Conservation (phyloP, 2,329 filamentous ascomycete species). For the Emergomyces orientalis region DNA sequence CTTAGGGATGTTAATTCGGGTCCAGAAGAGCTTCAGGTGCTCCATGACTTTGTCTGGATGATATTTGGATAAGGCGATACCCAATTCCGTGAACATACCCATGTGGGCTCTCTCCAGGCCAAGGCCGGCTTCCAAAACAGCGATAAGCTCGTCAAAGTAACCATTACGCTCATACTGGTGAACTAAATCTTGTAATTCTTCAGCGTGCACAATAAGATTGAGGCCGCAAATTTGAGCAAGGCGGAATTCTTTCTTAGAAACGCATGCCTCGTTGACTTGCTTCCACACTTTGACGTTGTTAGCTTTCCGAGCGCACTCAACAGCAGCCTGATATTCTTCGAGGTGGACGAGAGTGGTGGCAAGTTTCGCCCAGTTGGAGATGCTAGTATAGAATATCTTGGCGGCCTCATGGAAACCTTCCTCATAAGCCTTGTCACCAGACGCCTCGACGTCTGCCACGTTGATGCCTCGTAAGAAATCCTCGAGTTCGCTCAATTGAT, state of each 20-base stretch:
- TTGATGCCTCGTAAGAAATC: slow-evolving; percentile 92
- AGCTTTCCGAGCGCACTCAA: slow-evolving; percentile 94
- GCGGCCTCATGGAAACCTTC: slow-evolving; percentile 92
- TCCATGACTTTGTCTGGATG: slow-evolving; percentile 96
- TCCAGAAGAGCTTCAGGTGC: slow-evolving; percentile 98
- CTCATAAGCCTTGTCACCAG: slow-evolving; percentile 93
- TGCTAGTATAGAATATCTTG: slow-evolving; percentile 97
- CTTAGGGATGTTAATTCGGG: slow-evolving; percentile 94
- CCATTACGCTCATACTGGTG: slow-evolving; percentile 95
- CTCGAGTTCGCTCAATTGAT: slow-evolving; percentile 86
- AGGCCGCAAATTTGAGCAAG: slow-evolving; percentile 97
- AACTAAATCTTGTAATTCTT: slow-evolving; percentile 85
- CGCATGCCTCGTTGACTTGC: slow-evolving; percentile 92
- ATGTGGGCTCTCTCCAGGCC: slow-evolving; percentile 88
- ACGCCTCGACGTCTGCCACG: slow-evolving; percentile 91
- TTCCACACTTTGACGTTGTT: slow-evolving; percentile 99
- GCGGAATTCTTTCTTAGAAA: slow-evolving; percentile 97
- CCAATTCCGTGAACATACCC: slow-evolving; percentile 93
- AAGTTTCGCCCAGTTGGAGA: slow-evolving; percentile 99
- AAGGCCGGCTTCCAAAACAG: slow-evolving; percentile 85
- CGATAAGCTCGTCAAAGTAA: slow-evolving; percentile 97
- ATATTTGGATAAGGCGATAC: slow-evolving; percentile 87
- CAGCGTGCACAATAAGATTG: slow-evolving; percentile 93
- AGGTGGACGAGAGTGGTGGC: slow-evolving; percentile 96
- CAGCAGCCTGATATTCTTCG: slow-evolving; percentile 91